Conservation (phyloP, 2,329 filamentous ascomycete genomes). For the Colletotrichum lentis region DNA sequence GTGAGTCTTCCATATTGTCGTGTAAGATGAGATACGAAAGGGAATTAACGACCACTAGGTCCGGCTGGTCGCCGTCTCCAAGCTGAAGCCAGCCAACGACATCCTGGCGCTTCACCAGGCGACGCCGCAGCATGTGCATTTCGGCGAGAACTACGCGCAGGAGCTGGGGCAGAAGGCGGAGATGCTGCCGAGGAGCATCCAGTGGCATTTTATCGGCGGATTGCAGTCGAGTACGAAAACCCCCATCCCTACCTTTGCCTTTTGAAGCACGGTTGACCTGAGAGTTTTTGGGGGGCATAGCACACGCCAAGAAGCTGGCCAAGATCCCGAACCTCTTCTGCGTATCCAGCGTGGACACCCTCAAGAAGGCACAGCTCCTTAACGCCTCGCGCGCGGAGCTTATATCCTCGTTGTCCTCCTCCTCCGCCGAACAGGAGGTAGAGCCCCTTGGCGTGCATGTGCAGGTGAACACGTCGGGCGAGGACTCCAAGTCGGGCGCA, state of each 20-base stretch:
- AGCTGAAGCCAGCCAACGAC: slow-evolving; percentile 92
- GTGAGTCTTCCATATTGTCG: slow-evolving; percentile 51
- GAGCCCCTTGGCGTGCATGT: slow-evolving; percentile 77
- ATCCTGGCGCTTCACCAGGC: slow-evolving; percentile 80
- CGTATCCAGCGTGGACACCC: slow-evolving; percentile 87
- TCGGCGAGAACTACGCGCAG: slow-evolving; percentile 96
- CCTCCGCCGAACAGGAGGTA: slow-evolving; percentile 48
- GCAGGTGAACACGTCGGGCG: slow-evolving; percentile 94
- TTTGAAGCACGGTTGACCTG: not conserved
- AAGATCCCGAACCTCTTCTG: slow-evolving; percentile 89
- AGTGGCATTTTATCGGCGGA: slow-evolving; percentile 97
- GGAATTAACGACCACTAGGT: slow-evolving; percentile 58
- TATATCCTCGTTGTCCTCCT: slow-evolving; percentile 44
- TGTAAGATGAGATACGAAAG: not conserved
- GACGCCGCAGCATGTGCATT: slow-evolving; percentile 66
- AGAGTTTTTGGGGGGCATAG: slow-evolving; percentile 52
- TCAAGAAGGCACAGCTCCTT: slow-evolving; percentile 86
- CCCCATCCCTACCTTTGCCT: not conserved
- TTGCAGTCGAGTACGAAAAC: slow-evolving; percentile 76
- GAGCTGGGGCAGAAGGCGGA: slow-evolving; percentile 87
- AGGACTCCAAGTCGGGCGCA: slow-evolving; percentile 84
- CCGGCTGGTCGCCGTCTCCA: slow-evolving; percentile 92
- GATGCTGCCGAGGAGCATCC: slow-evolving; percentile 77
- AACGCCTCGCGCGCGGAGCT: slow-evolving; percentile 77
- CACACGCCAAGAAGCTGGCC: slow-evolving; percentile 89